Evolutionary conservation across 179 eudicot species (phyloP).

Genomic region (Beta lomatogona): DNA sequence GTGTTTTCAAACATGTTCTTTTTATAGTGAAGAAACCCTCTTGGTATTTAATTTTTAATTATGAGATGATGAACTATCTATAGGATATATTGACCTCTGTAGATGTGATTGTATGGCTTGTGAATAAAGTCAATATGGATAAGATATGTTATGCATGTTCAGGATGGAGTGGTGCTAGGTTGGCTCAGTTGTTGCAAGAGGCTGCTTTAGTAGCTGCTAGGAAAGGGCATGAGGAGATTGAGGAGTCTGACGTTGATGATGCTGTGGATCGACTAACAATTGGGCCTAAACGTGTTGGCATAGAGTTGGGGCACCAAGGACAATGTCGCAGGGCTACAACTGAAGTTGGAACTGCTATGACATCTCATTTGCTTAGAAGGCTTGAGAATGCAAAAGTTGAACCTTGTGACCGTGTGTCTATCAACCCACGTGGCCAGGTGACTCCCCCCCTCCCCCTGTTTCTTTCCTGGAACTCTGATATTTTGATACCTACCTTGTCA

Average conservation of each 20-base stretch:
- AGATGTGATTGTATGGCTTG: slow-evolving; percentile 2
- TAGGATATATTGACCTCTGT: background rate
- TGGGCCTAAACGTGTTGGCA: slow-evolving; percentile 79
- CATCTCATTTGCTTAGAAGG: slow-evolving; percentile 74
- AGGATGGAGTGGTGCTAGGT: slow-evolving; percentile 95
- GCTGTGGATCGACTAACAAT: slow-evolving; percentile 92
- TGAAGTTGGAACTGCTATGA: slow-evolving; percentile 79
- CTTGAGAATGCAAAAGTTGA: slow-evolving; percentile 83
- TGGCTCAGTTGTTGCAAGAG: slow-evolving; percentile 96
- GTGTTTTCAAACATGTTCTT: background rate
- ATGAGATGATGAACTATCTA: background rate
- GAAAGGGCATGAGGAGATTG: slow-evolving; percentile 63
- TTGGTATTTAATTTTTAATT: background rate
- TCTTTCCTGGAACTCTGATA: background rate
- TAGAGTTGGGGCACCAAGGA: slow-evolving; percentile 79
- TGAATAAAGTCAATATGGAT: background rate
- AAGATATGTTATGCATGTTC: slow-evolving; percentile 19
- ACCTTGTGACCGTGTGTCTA: slow-evolving; percentile 79
- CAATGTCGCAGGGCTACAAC: slow-evolving; percentile 85
- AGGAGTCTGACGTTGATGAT: slow-evolving; percentile 82
- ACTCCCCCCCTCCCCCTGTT: slow-evolving; percentile 4
- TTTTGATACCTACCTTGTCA: background rate
- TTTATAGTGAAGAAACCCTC: background rate
- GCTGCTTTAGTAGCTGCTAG: slow-evolving; percentile 97
- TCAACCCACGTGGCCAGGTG: slow-evolving; percentile 92